Evolutionary conservation across 225 moss, liverwort and hornwort genomes (phyloP).

Genomic region (Straminergon stramineum): DNA sequence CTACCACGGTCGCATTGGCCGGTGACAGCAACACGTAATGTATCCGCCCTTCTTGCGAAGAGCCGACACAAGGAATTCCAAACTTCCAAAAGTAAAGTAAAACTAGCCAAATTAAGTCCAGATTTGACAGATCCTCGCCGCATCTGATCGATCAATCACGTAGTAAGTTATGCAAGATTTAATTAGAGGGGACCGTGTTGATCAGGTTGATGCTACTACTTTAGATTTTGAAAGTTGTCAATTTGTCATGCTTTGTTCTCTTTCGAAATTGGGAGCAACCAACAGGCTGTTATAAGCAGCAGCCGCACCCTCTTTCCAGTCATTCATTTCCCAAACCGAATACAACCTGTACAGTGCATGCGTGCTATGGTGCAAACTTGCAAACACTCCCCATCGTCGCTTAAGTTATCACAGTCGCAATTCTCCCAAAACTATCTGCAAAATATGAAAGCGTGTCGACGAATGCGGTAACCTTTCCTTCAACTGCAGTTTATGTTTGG

Average conservation of each 20-base stretch:
- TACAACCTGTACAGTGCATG: background rate
- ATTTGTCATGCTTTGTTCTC: background rate
- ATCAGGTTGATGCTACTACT: background rate
- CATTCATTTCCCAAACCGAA: background rate
- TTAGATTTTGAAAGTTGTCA: background rate
- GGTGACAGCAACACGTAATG: background rate
- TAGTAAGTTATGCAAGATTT: background rate
- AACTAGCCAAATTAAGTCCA: background rate
- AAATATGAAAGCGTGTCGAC: background rate
- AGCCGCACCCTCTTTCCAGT: background rate
- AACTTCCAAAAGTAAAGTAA: background rate
- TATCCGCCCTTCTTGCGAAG: background rate
- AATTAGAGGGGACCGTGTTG: background rate
- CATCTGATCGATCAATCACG: background rate
- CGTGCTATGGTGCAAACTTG: background rate
- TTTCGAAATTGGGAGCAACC: background rate
- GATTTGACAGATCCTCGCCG: background rate
- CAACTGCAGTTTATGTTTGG: background rate
- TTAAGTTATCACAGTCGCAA: background rate
- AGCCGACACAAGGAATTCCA: background rate
- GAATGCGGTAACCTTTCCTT: background rate
- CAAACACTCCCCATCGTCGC: background rate
- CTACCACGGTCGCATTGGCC: background rate
- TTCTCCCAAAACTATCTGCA: background rate
- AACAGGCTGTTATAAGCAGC: background rate